Conservation (phyloP, 768 basidiomycete species). For the Kwoniella bestiolae region DNA sequence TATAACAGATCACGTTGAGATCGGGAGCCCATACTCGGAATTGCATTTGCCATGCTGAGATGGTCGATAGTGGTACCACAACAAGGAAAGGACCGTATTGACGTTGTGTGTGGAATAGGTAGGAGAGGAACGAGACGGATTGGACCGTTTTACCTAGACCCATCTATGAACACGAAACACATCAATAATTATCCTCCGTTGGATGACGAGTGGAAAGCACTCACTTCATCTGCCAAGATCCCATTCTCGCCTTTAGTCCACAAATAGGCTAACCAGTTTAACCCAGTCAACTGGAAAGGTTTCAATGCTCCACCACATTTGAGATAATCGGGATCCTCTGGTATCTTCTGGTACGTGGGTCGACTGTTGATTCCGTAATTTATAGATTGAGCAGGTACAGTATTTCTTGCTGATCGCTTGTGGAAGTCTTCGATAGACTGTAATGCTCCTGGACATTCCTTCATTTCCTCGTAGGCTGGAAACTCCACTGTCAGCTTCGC, state of each 20-base stretch:
- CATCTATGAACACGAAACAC: no score
- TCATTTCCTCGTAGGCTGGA: conserved; percentile 67
- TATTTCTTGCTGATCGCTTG: conserved; percentile 72
- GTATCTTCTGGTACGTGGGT: conserved; percentile 80
- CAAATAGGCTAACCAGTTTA: conserved; percentile 98
- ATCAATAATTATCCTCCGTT: no score
- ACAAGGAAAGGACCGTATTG: conserved; percentile 98
- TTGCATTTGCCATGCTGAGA: conserved; percentile 96
- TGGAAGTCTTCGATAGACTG: conserved; percentile 79
- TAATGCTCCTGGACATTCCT: conserved; percentile 67
- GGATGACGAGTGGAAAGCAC: conserved; percentile 1
- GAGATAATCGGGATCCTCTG: conserved; percentile 86
- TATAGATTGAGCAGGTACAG: conserved; percentile 82
- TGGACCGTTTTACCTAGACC: conserved; percentile 98
- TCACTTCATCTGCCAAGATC: conserved; percentile 86
- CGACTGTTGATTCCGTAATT: conserved; percentile 70
- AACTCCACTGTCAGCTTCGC: conserved; percentile 2
- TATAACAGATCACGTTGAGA: conserved; percentile 94
- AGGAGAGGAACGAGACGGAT: conserved; percentile 91
- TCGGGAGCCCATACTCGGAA: conserved; percentile 95
- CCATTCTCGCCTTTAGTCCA: conserved; percentile 96
- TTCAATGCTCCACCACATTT: conserved; percentile 83
- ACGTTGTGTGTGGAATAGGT: conserved; percentile 85
- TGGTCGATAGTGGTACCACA: conserved; percentile 95
- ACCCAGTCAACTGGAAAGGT: conserved; percentile 95